phyloP scores from a whole-genome alignment of 768 basidiomycete genomes.

The Phanerochaete carnosa region DNA sequence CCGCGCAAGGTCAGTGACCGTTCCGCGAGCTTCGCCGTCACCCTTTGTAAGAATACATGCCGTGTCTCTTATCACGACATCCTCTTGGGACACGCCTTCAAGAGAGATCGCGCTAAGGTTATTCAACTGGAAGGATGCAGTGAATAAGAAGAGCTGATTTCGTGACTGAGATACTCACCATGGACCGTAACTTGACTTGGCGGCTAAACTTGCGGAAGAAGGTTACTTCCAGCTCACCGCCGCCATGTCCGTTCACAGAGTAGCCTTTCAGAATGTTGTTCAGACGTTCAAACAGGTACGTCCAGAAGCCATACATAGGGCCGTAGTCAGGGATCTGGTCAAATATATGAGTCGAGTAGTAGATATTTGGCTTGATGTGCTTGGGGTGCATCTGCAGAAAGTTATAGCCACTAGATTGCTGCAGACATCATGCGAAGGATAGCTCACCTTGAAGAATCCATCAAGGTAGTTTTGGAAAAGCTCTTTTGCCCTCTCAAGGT shows the following conservation, averaged over 20 bases:
- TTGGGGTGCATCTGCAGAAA: constrained; percentile 16
- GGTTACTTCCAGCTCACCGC: constrained; percentile 26
- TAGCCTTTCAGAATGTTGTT: constrained; percentile 30
- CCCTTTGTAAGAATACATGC: background rate
- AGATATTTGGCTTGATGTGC: constrained; percentile 21
- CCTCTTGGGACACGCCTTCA: too few relatives aligned
- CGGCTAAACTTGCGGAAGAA: constrained; percentile 24
- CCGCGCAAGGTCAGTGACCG: background rate
- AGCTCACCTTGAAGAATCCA: constrained; percentile 8
- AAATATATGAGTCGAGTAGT: constrained; percentile 20
- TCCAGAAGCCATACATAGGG: constrained; percentile 30
- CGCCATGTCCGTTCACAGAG: constrained; percentile 21
- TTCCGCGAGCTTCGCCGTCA: background rate
- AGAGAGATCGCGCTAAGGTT: background rate
- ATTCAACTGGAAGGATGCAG: too few relatives aligned
- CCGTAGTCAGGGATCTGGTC: constrained; percentile 24
- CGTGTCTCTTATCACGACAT: background rate
- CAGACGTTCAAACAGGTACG: constrained; percentile 28
- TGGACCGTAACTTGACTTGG: constrained; percentile 4
- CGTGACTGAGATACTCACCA: constrained; percentile 11
- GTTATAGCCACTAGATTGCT: background rate
- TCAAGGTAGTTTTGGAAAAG: constrained; percentile 10
- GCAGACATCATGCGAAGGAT: background rate
- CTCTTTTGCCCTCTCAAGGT: constrained; percentile 3
- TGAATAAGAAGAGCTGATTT: too few relatives aligned